Evolutionary conservation across 2,329 filamentous ascomycete genomes (phyloP).

Genomic region (Volutella citrinella): DNA sequence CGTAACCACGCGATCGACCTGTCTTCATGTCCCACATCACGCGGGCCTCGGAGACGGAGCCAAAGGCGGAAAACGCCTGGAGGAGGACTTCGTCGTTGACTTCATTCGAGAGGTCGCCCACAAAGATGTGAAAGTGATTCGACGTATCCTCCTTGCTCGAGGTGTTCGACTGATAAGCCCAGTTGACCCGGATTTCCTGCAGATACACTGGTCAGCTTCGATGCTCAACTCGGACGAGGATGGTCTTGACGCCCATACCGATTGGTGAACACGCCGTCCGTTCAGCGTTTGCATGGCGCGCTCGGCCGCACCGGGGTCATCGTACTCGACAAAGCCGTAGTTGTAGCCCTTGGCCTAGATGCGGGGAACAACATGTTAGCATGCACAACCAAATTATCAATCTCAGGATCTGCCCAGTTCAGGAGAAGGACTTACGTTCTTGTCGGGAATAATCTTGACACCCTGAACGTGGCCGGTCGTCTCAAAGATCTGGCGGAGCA

Average conservation of each 20-base stretch:
- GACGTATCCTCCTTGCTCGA: slow-evolving; percentile 95
- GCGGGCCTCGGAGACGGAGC: slow-evolving; percentile 91
- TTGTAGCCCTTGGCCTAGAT: slow-evolving; percentile 93
- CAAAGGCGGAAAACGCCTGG: slow-evolving; percentile 94
- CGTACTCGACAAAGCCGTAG: slow-evolving; percentile 98
- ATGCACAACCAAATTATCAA: too few species aligned
- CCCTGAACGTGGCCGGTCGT: slow-evolving; percentile 97
- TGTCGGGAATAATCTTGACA: slow-evolving; percentile 99
- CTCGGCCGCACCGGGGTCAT: slow-evolving; percentile 94
- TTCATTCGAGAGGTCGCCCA: slow-evolving; percentile 95
- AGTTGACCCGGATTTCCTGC: slow-evolving; percentile 98
- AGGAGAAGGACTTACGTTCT: slow-evolving; percentile 77
- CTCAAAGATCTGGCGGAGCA: slow-evolving; percentile 96
- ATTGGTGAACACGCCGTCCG: slow-evolving; percentile 90
- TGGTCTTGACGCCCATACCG: slow-evolving; percentile 63
- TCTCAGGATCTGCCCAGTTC: too few species aligned
- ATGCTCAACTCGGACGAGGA: too few species aligned
- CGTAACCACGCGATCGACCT: slow-evolving; percentile 92
- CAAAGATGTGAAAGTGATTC: slow-evolving; percentile 98
- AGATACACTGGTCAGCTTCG: too few species aligned
- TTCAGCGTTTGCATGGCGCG: slow-evolving; percentile 97
- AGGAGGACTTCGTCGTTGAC: slow-evolving; percentile 94
- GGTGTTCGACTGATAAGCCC: slow-evolving; percentile 97
- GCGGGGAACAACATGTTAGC: too few species aligned
- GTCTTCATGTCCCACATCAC: slow-evolving; percentile 99